A percentile compares a stretch with the other conserved stretches of the same genome.
Evolutionary conservation across 2,329 filamentous ascomycete genomes (phyloP).

Genomic region (Botrytis paeoniae): DNA sequence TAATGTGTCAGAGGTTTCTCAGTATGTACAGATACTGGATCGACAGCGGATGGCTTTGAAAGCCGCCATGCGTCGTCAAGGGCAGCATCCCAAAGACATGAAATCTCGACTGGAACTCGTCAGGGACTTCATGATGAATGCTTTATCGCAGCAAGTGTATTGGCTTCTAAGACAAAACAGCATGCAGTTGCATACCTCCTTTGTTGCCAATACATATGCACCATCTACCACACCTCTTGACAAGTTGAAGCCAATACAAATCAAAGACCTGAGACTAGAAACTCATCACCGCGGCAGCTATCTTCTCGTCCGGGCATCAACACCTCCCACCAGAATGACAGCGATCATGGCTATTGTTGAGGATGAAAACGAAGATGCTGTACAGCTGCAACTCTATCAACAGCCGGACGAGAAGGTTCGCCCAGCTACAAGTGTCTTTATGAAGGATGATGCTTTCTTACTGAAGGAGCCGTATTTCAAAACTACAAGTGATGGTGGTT

Average conservation of each 20-base stretch:
- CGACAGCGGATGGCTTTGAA: conserved; percentile 8
- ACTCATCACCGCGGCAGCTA: conserved; percentile 43
- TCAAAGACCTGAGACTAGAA: conserved; percentile 39
- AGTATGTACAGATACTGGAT: conserved; percentile 7
- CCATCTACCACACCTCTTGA: conserved; percentile 12
- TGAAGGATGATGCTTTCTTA: conserved; percentile 40
- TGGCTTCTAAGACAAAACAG: neutral
- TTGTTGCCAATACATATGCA: conserved; percentile 17
- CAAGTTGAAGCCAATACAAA: conserved; percentile 26
- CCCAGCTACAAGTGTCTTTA: conserved; percentile 39
- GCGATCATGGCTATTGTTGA: conserved; percentile 37
- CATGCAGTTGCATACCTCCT: conserved; percentile 5
- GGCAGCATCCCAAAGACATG: conserved; percentile 10
- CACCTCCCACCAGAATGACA: conserved; percentile 32
- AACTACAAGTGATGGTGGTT: conserved; percentile 39
- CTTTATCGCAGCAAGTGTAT: neutral
- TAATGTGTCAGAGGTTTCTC: conserved; percentile 14
- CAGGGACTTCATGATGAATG: neutral
- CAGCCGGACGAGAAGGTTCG: conserved; percentile 41
- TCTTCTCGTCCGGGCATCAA: conserved; percentile 31
- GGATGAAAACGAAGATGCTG: conserved; percentile 24
- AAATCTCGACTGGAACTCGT: conserved; percentile 12
- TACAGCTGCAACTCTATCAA: conserved; percentile 44
- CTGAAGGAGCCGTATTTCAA: conserved; percentile 55
- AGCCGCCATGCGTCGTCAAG: conserved; percentile 10